Percentiles rank a stretch among this genome's conserved stretches.
Conservation (phyloP, 805 yeast species). For the Wickerhamiella vanderwaltii region DNA sequence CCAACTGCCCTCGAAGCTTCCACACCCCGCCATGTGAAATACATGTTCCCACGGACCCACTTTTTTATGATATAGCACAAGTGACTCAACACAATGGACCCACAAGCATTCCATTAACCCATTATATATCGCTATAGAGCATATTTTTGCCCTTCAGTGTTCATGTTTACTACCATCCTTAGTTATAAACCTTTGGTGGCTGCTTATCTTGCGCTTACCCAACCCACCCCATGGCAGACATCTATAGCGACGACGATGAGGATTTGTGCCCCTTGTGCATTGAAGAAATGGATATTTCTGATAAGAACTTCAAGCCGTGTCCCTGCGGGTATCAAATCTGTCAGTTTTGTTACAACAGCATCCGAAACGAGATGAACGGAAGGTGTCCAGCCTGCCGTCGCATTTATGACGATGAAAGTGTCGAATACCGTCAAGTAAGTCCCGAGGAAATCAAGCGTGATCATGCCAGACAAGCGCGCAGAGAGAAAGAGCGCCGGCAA, state of each 20-base stretch:
- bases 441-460: slow-evolving; percentile 80
- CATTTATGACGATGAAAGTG: slow-evolving; percentile 82
- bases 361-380: slow-evolving; percentile 92
- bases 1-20: no score
- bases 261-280: slow-evolving; percentile 86
- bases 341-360: slow-evolving; percentile 95
- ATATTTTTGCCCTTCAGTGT: no score
- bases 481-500: slow-evolving; percentile 61
- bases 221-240: slow-evolving; percentile 10
- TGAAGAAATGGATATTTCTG: slow-evolving; percentile 95
- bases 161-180: no score
- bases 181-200: no score
- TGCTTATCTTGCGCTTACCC: no score
- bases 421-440: slow-evolving; percentile 71
- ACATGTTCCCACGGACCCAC: no score
- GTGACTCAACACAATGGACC: no score
- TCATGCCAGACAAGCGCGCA: slow-evolving; percentile 66
- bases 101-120: no score
- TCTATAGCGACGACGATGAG: slow-evolving; percentile 52
- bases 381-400: slow-evolving; percentile 97
- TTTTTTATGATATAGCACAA: no score
- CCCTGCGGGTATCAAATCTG: slow-evolving; percentile 99
- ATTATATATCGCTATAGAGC: no score
- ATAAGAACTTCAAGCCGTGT: slow-evolving; percentile 95
- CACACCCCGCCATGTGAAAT: no score